Percentiles rank a stretch among this genome's conserved stretches.
Evolutionary conservation across 331 rosid genomes (phyloP).

Genomic region (Quercus tomentella): DNA sequence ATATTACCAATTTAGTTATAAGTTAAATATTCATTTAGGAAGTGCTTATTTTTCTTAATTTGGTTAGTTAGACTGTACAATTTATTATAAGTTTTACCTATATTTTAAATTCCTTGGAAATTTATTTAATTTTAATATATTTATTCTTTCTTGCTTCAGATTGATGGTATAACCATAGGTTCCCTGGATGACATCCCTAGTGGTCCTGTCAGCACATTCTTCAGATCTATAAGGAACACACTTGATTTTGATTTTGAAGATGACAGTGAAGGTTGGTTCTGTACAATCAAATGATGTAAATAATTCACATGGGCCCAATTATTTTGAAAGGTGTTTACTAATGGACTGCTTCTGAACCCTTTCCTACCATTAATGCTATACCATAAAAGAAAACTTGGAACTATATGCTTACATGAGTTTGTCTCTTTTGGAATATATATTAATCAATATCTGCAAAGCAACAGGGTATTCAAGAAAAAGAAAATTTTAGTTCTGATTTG

Average conservation of each 20-base stretch:
- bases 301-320: background rate
- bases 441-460: background rate
- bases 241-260: slow-evolving; percentile 98
- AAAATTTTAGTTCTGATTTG: background rate
- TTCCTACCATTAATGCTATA: background rate
- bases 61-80: background rate
- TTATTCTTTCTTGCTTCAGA: slow-evolving; percentile 36
- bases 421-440: background rate
- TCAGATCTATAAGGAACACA: slow-evolving; percentile 81
- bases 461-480: background rate
- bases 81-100: background rate
- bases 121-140: slow-evolving; percentile 6
- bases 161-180: slow-evolving; percentile 71
- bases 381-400: background rate
- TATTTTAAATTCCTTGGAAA: background rate
- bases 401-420: background rate
- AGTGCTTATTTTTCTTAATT: background rate
- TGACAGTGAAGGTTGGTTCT: slow-evolving; percentile 77
- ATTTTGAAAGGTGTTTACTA: background rate
- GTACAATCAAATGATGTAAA: background rate
- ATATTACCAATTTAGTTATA: background rate
- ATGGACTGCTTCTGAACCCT: background rate
- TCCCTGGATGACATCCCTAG: slow-evolving; percentile 89
- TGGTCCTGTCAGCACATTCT: slow-evolving; percentile 74
- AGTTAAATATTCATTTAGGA: background rate